Evolutionary conservation across 106 monocot genomes (phyloP).

Genomic region (Alisma plantagoaquatica): DNA sequence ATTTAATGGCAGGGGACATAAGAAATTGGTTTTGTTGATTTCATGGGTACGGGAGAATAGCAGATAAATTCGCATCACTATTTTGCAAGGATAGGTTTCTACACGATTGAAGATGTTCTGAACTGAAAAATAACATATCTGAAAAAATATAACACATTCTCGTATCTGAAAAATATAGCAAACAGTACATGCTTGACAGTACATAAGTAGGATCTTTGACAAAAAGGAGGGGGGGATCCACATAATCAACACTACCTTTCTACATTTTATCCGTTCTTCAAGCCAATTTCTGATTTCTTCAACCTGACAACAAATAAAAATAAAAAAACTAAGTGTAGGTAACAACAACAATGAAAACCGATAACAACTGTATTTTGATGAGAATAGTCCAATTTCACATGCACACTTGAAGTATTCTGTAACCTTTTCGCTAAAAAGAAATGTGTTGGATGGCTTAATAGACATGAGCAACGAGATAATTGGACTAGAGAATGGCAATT

Average conservation of each 20-base stretch:
- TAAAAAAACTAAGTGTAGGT: not conserved
- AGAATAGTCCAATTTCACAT: not conserved
- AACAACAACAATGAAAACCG: not conserved
- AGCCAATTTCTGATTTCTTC: slow-evolving; percentile 75
- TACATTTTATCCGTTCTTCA: slow-evolving; percentile 38
- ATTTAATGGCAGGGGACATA: too few relatives aligned
- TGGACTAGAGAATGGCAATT: too few relatives aligned
- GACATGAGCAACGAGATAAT: too few relatives aligned
- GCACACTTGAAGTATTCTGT: not conserved
- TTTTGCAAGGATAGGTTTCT: not conserved
- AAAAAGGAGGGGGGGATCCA: not conserved
- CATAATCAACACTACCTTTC: slow-evolving; percentile 34
- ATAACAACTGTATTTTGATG: too few relatives aligned
- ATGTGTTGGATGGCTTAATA: too few relatives aligned
- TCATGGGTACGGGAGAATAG: too few relatives aligned
- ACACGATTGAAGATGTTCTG: not conserved
- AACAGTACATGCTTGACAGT: not conserved
- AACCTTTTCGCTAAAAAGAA: not conserved
- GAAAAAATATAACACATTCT: not conserved
- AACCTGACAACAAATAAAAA: slow-evolving; percentile 22
- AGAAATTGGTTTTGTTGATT: too few relatives aligned
- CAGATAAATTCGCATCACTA: too few relatives aligned
- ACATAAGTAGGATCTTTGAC: not conserved
- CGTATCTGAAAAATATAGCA: not conserved
- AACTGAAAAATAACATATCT: not conserved